phyloP scores from a whole-genome alignment of 2,329 filamentous ascomycete genomes.

The Coccinonectria pachysandricola region DNA sequence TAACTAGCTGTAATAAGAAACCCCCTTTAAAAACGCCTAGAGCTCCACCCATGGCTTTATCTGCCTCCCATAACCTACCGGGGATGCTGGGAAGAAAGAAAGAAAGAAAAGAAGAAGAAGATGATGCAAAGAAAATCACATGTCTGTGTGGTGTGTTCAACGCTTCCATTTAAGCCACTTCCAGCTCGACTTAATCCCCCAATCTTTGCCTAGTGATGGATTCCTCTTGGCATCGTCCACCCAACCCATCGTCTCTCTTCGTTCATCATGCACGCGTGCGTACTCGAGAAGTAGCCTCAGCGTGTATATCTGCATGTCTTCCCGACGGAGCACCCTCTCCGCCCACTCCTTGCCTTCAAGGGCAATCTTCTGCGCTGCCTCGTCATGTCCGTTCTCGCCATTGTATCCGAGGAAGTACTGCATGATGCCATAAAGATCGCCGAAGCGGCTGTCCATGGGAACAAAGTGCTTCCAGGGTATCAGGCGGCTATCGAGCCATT shows the following conservation, averaged over 20 bases:
- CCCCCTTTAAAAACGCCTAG: too few species aligned
- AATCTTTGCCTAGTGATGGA: conserved; percentile 22
- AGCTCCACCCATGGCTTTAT: too few species aligned
- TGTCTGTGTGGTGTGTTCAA: too few species aligned
- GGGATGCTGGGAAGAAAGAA: too few species aligned
- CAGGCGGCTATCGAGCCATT: conserved; percentile 71
- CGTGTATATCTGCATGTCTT: conserved; percentile 67
- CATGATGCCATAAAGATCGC: conserved; percentile 63
- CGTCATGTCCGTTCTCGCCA: conserved; percentile 39
- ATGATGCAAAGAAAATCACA: too few species aligned
- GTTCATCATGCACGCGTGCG: conserved; percentile 42
- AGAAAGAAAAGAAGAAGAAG: too few species aligned
- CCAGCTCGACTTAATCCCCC: conserved; percentile 7
- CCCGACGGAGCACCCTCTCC: conserved; percentile 53
- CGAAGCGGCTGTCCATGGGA: conserved; percentile 65
- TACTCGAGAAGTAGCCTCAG: conserved; percentile 56
- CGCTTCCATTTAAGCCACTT: too few species aligned
- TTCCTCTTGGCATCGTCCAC: conserved; percentile 36
- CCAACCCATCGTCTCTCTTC: conserved; percentile 44
- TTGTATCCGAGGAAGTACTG: conserved; percentile 61
- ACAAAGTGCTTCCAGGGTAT: conserved; percentile 74
- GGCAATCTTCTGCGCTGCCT: conserved; percentile 53
- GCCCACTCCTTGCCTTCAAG: conserved; percentile 58
- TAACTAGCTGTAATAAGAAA: too few species aligned
- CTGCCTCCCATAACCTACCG: too few species aligned